A percentile compares a stretch with the other conserved stretches of the same genome.
phyloP scores from a whole-genome alignment of 495 filamentous ascomycete species.

The Podospora australis region DNA sequence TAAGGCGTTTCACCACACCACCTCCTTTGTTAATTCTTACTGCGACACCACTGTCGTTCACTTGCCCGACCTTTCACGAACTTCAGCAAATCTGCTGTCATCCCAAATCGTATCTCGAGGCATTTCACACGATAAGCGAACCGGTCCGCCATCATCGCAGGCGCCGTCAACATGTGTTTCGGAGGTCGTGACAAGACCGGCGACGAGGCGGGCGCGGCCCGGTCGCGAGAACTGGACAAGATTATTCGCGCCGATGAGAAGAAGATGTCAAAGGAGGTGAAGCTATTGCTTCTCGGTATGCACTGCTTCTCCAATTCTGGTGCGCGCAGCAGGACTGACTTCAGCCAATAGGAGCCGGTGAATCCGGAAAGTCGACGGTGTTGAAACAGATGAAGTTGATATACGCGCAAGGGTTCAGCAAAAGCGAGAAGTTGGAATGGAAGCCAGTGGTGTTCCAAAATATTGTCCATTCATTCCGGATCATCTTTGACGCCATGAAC shows the following conservation, averaged over 20 bases:
- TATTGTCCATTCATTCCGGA: constrained; percentile 79
- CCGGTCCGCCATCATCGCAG: background rate
- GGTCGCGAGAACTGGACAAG: constrained; percentile 67
- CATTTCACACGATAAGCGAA: background rate
- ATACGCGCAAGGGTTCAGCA: constrained; percentile 85
- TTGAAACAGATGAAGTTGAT: constrained; percentile 99
- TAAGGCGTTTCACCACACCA: constrained; percentile 1
- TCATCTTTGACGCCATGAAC: constrained; percentile 90
- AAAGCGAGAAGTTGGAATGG: constrained; percentile 86
- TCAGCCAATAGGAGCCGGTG: constrained; percentile 69
- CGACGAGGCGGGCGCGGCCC: constrained; percentile 40
- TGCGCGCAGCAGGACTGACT: background rate
- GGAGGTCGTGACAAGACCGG: constrained; percentile 45
- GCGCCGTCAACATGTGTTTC: constrained; percentile 50
- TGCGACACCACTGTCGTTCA: background rate
- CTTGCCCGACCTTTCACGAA: background rate
- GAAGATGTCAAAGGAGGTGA: constrained; percentile 69
- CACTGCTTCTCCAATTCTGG: constrained; percentile 7
- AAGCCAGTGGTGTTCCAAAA: constrained; percentile 93
- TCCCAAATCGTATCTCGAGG: too few relatives aligned
- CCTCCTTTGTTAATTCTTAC: background rate
- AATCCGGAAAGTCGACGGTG: constrained; percentile 96
- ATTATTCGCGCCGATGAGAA: constrained; percentile 76
- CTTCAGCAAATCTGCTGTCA: background rate
- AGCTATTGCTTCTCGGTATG: constrained; percentile 75